Base-by-base conservation (phyloP, 106 monocot genomes). In the Cymbidium sinense region DNA sequence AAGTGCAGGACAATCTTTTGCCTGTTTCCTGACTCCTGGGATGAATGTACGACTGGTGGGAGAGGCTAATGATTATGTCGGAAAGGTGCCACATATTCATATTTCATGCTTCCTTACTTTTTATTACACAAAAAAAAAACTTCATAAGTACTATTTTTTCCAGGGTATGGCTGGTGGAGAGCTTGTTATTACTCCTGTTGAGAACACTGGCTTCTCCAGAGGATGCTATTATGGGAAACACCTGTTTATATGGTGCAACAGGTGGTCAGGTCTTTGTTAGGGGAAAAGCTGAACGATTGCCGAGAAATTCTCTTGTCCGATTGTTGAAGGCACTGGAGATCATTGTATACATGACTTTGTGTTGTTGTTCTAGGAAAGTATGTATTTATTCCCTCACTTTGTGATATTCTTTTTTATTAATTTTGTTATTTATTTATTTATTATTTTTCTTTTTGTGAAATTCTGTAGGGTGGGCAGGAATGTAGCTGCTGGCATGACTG, bases 91-190 rank as follows among this genome's bases (percentile, higher is more conserved):
- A 33, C 15, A 13, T 47, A 13, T 47, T 47, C 15, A 27, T 70
- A 44, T 72, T 27, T 78, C 5, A 20, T 0, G 0, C 15, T 33
- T 41, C 44, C 61, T 37, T 43, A 2, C 29, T 50, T 64, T n/a
- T 67, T 21, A 72, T 20, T 4, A 5, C 34, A 13, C 13, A 13
- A 13, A 2, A 13, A 13, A 2, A 47, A 47, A 47, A 47, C 47
- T 47, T 47, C 8, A 15, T 4, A 34, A 35, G 64, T 13, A n/a
- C n/a, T 75, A 80, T 83, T 74, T 28, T n/a, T 73, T 79, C 1
- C 37, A 99, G 98, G 95, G 98, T 15, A 99, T 99, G 98, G 98
- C 94, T 83, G 98, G 98, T 76, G 98, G 98, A 75, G 98, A 99
- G 74, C 70, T 99, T 75, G 90, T 95, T 33, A 85, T 99, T 76